Percentiles rank a stretch among this genome's conserved stretches.
These are phyloP conservation scores for Aspergillus eucalypticola DNA, from an alignment of 2,329 filamentous ascomycete genomes.

Conservation along the genomic window DNA sequence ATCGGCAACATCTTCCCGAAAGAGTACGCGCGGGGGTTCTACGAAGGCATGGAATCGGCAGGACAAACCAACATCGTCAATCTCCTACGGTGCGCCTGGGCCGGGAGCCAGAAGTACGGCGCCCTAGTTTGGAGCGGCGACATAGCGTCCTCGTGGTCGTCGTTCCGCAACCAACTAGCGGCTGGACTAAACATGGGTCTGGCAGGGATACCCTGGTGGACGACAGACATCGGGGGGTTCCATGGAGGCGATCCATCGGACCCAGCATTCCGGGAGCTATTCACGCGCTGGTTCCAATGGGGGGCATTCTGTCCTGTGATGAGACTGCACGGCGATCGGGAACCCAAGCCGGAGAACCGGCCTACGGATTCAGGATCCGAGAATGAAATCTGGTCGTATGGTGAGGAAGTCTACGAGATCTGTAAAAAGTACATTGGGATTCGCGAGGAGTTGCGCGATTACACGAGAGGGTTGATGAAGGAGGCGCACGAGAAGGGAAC, in stretches of 20 bases:
- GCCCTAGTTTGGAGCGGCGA: conserved; percentile 68
- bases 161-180: conserved; percentile 60
- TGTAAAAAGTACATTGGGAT: conserved; percentile 61
- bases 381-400: conserved; percentile 66
- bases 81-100: conserved; percentile 59
- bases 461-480: conserved; percentile 60
- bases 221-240: conserved; percentile 70
- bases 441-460: conserved; percentile 59
- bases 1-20: conserved; percentile 63
- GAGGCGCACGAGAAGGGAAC: conserved; percentile 61
- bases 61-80: conserved; percentile 62
- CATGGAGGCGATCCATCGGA: conserved; percentile 63
- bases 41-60: conserved; percentile 56
- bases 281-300: conserved; percentile 71
- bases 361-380: conserved; percentile 30
- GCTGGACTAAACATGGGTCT: conserved; percentile 68
- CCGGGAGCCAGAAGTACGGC: conserved; percentile 63
- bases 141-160: conserved; percentile 64
- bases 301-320: conserved; percentile 68
- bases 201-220: conserved; percentile 67
- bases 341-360: conserved; percentile 50
- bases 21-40: conserved; percentile 61
- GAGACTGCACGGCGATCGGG: conserved; percentile 65
- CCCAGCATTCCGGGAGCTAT: conserved; percentile 60
- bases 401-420: conserved; percentile 60